Evolutionary conservation across 78 protist genomes (phyloP), one percentile per base, ranked within the genome.

Genomic region (Dictyostelium intermedium): DNA sequence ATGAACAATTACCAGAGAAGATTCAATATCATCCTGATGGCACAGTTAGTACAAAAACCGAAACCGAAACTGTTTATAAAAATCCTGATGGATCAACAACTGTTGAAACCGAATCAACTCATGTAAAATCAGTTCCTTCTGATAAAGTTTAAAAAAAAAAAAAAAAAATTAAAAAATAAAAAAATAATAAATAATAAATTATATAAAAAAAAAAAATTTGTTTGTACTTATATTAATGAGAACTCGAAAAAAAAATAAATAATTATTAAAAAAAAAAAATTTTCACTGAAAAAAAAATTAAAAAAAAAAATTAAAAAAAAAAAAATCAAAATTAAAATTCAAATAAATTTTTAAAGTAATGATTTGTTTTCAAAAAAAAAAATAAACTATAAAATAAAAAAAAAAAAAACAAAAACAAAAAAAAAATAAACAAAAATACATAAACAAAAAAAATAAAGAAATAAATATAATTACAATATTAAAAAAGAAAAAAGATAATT

Each of bases 1-100:
- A 77, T 77, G 82, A 77, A 41, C 30, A 35, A 77, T 30, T 77
- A 20, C 82, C 82, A 39, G 82, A 77, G 11, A 77, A 77, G 25
- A 32, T 77, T 23, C 50, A 77, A 77, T 41, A 35, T n/a, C 82
- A 77, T n/a, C 82, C 50, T n/a, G 60, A 77, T 41, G 82, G 63
- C 16, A 7, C 82, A 11, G 61, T n/a, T n/a, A 43, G 45, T 20
- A 77, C 82, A 2, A 74, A 27, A 34, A 72, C 39, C 5, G 79
- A 72, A 34, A 72, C 79, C 0, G 45, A 72, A 72, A 72, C 39
- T 34, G 79, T 72, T 72, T 34, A 72, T 72, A 34, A 72, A 72
- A 72, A 72, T 34, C 43, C 37, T 13, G 79, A 72, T 18, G 79
- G 79, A 30, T 34, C 47, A 1, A 13, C 35, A 5, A 74, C 81